These are phyloP conservation scores for Metschnikowia peoriensis DNA, from an alignment of 805 yeast genomes.

Conservation along the genomic window DNA sequence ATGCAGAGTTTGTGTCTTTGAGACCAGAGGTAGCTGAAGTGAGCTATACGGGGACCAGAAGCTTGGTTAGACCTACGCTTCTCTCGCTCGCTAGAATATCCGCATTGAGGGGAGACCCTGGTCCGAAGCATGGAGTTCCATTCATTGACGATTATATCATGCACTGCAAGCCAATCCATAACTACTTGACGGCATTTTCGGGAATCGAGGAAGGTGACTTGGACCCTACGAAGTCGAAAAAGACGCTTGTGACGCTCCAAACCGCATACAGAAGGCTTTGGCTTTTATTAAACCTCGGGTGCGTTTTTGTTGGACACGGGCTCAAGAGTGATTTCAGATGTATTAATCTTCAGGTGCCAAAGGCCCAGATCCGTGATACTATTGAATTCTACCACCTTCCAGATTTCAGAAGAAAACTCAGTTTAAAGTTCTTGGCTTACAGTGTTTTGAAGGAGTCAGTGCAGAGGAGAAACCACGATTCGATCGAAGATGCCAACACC, in stretches of 20 bases:
- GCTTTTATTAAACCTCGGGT: conserved; percentile 84
- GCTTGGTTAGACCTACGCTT: conserved; percentile 69
- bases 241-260: conserved; percentile 73
- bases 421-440: conserved; percentile 85
- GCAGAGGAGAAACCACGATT: conserved; percentile 93
- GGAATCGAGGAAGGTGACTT: conserved; percentile 95
- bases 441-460: conserved; percentile 70
- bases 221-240: conserved; percentile 62
- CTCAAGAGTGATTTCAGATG: conserved; percentile 87
- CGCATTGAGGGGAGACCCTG: conserved; percentile 70
- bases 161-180: conserved; percentile 67
- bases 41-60: conserved; percentile 65
- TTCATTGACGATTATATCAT: conserved; percentile 92
- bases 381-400: conserved; percentile 73
- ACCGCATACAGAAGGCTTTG: conserved; percentile 87
- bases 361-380: conserved; percentile 84
- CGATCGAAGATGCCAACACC: conserved; percentile 91
- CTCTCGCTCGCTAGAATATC: conserved; percentile 87
- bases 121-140: conserved; percentile 65
- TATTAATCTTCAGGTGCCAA: conserved; percentile 87
- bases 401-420: conserved; percentile 71
- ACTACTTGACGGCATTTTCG: conserved; percentile 84
- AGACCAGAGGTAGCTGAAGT: conserved; percentile 79
- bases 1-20: conserved; percentile 91
- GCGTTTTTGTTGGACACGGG: conserved; percentile 94